Evolutionary conservation across 2,329 filamentous ascomycete genomes (phyloP).

Genomic region (Aspergillus ochraceoroseus): DNA sequence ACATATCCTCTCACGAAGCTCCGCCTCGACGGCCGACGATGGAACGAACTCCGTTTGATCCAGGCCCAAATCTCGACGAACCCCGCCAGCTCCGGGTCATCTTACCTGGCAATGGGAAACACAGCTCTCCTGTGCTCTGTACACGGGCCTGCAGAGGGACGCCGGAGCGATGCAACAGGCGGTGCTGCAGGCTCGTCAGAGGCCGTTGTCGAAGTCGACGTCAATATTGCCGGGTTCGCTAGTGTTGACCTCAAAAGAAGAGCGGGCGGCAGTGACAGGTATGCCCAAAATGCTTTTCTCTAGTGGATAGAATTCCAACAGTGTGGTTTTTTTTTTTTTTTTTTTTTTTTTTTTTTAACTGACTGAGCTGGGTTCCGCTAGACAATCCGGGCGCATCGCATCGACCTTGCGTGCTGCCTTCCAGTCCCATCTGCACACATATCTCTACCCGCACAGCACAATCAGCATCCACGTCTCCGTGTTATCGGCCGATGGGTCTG

Average conservation of each 20-base stretch:
- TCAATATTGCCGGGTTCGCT: conserved; percentile 82
- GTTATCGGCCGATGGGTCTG: conserved; percentile 80
- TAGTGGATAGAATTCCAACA: too few relatives aligned
- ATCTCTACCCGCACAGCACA: conserved; percentile 81
- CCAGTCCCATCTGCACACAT: conserved; percentile 70
- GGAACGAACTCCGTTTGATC: conserved; percentile 91
- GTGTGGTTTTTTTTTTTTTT: too few relatives aligned
- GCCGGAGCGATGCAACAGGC: conserved; percentile 47
- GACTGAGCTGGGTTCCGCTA: conserved; percentile 2
- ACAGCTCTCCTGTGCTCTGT: conserved; percentile 95
- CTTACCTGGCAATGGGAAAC: conserved; percentile 94
- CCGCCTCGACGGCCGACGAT: conserved; percentile 77
- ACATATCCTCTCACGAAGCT: conserved; percentile 83
- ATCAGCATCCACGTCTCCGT: conserved; percentile 82
- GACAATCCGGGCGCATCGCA: conserved; percentile 59
- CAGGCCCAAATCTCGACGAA: conserved; percentile 89
- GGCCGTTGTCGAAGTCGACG: conserved; percentile 71
- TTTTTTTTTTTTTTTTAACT: neutral
- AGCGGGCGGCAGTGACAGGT: conserved; percentile 70
- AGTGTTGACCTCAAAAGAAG: conserved; percentile 77
- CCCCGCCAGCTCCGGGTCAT: conserved; percentile 84
- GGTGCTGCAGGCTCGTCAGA: conserved; percentile 47
- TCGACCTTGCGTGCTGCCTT: conserved; percentile 74
- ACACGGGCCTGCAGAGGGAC: conserved; percentile 72
- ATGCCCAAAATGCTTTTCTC: conserved; percentile 39